Evolutionary conservation across 129 eudicot species (phyloP).

Genomic region (Sambucus nigra): DNA sequence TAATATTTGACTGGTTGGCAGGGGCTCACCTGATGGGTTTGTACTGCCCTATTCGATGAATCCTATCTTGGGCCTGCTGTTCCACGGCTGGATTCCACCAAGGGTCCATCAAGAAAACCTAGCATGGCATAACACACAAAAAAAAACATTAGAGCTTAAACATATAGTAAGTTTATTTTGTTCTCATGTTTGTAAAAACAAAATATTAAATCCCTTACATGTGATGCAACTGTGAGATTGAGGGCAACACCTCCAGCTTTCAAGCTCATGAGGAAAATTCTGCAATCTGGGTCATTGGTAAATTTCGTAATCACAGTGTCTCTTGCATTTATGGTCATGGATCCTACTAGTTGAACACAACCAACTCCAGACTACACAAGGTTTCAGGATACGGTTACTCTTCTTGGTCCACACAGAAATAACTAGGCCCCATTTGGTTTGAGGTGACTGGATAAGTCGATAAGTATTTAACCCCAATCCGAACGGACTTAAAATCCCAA

Average conservation of each 20-base stretch:
- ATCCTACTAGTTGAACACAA: conserved; percentile 80
- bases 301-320: conserved; percentile 69
- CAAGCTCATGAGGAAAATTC: conserved; percentile 74
- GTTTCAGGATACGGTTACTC: neutral
- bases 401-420: neutral
- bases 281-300: conserved; percentile 68
- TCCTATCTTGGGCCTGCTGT: conserved; percentile 90
- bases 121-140: neutral
- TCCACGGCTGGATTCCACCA: conserved; percentile 99
- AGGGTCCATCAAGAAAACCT: conserved; percentile 99
- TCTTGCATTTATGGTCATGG: conserved; percentile 77
- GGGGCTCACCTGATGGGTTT: conserved; percentile 63
- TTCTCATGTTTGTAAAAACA: too few relatives aligned
- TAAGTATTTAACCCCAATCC: too few relatives aligned
- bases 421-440: too few relatives aligned
- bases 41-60: conserved; percentile 87
- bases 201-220: conserved; percentile 67
- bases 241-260: conserved; percentile 99
- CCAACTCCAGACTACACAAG: conserved; percentile 63
- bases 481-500: too few relatives aligned
- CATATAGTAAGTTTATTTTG: neutral
- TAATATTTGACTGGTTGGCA: neutral
- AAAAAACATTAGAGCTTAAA: neutral
- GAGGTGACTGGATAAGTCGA: neutral
- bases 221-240: conserved; percentile 90